Conservation (phyloP, 169 alveolate species). For the Ichthyophthirius multifiliis region DNA sequence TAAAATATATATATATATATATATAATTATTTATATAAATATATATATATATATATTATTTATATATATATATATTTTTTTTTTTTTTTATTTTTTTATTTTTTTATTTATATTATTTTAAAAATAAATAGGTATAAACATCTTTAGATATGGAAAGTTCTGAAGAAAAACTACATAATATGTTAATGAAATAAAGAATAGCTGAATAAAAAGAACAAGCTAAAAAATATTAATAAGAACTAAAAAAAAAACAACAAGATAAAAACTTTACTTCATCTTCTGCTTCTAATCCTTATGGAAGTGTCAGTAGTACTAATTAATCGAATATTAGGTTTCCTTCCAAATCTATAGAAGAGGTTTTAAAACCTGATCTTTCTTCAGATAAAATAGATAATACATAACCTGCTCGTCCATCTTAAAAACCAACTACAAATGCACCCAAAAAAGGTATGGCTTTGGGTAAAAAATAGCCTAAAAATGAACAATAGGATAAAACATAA, state of each 20-base stretch:
- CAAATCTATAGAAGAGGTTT: too few relatives aligned
- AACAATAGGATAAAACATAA: slow-evolving; percentile 18
- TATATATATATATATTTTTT: background rate
- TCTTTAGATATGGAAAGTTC: slow-evolving; percentile 73
- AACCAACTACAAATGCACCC: slow-evolving; percentile 42
- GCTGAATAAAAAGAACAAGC: slow-evolving; percentile 64
- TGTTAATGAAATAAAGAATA: slow-evolving; percentile 48
- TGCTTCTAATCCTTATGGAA: background rate
- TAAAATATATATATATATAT: background rate
- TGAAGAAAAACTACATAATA: slow-evolving; percentile 64
- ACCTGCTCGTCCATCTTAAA: background rate
- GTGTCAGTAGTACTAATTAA: slow-evolving; percentile 33
- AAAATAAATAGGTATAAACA: slow-evolving; percentile 16
- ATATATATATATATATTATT: slow-evolving; percentile 23
- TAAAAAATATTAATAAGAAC: slow-evolving; percentile 57
- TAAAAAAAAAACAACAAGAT: slow-evolving; percentile 45
- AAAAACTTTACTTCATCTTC: slow-evolving; percentile 14
- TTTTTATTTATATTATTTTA: background rate
- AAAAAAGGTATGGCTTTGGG: slow-evolving; percentile 66
- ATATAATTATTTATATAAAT: slow-evolving; percentile 55
- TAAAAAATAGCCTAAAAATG: slow-evolving; percentile 31
- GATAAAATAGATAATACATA: too few relatives aligned
- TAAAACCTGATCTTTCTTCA: too few relatives aligned
- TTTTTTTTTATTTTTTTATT: background rate
- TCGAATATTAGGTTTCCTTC: too few relatives aligned